phyloP scores from a whole-genome alignment of 768 basidiomycete species.

The Mrakia frigida region DNA sequence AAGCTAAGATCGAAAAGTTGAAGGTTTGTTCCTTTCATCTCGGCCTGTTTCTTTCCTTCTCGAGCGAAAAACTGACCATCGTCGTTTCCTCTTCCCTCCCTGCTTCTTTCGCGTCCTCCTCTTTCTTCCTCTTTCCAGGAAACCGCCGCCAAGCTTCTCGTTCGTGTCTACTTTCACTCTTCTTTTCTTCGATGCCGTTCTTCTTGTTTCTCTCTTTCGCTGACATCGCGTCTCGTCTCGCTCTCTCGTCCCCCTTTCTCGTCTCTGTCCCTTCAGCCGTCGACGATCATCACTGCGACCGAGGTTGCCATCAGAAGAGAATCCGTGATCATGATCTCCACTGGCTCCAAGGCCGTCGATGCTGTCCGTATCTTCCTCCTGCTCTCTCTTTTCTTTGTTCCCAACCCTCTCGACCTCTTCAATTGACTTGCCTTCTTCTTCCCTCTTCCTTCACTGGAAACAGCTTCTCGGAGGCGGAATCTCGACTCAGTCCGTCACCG shows the following conservation, averaged over 20 bases:
- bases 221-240: no score
- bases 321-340: constrained; percentile 26
- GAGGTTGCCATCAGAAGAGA: constrained; percentile 23
- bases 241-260: not conserved
- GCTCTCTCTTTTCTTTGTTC: not conserved
- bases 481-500: constrained; percentile 30
- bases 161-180: not conserved
- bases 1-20: constrained; percentile 33
- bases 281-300: constrained; percentile 30
- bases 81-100: not conserved
- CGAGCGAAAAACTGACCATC: not conserved
- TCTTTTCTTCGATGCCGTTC: not conserved
- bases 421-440: not conserved
- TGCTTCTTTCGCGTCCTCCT: not conserved
- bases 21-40: constrained; percentile 7
- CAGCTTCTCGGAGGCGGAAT: constrained; percentile 28
- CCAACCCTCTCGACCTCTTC: not conserved
- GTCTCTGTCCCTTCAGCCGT: not conserved
- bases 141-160: constrained; percentile 3
- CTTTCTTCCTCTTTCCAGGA: not conserved
- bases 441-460: not conserved
- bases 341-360: constrained; percentile 30
- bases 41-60: not conserved
- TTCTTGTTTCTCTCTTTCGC: no score
- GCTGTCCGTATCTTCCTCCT: constrained; percentile 1